Evolutionary conservation across 768 basidiomycete species (phyloP), one percentile per base, ranked within the genome.

Genomic region (Mycena galericulata): DNA sequence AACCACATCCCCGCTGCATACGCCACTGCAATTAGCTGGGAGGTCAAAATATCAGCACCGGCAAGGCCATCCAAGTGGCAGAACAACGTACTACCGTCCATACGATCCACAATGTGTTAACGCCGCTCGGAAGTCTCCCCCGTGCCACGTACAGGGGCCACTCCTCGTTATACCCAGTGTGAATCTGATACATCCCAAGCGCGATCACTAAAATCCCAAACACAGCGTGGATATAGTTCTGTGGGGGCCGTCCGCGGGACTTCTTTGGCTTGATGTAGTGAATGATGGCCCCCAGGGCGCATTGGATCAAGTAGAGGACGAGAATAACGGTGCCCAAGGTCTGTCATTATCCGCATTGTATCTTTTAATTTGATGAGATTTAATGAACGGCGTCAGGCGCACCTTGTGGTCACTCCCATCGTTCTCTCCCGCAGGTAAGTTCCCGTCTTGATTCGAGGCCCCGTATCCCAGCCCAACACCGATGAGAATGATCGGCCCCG

Each of bases 211-310:
- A 58, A 29, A 90, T 70, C 0, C 89, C 90, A 1, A 89, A 57
- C 18, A 86, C 59, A 11, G 86, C 88, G 72, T 91, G 89, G 32
- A 83, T 27, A 73, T 88, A 89, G 72, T 91, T 89, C 68, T 84
- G 88, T 40, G 80, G 74, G 10, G 85, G 88, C 24, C 85, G 84
- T 34, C 78, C 73, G 1, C 68, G 69, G 5, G 74, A 56, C 29
- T 75, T 64, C 18, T 78, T 78, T 26, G 82, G 80, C 73, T 89
- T 88, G 66, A 86, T 67, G 70, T 78, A 87, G 67, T 89, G 88
- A 63, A 88, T 85, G 56, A 86, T 51, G 5, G 84, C 81, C 4
- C 89, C 89, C 8, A 88, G 75, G 7, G 68, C 67, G 65, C 82
- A 79, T 75, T 90, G 89, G 17, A 82, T 50, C 46, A 85, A 26